phyloP scores from a whole-genome alignment of 192 early-diverging fungal species.

The Cetraspora pellucida region DNA sequence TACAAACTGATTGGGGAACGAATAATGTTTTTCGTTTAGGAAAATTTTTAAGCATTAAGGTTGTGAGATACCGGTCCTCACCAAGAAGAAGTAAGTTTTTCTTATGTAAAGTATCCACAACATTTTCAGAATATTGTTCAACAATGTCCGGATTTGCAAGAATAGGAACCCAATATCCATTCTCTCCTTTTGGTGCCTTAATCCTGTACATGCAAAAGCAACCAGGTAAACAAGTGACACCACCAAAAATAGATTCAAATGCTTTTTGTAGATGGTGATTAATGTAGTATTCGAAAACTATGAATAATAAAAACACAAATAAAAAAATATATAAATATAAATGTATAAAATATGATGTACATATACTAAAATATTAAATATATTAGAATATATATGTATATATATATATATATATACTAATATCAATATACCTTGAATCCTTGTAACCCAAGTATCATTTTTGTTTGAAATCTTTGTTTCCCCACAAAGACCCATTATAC shows the following conservation, averaged over 20 bases:
- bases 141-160: conserved; percentile 83
- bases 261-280: conserved; percentile 82
- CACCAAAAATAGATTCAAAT: conserved; percentile 85
- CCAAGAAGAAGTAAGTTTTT: conserved; percentile 93
- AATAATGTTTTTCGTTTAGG: conserved; percentile 95
- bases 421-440: conserved; percentile 63
- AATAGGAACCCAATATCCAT: conserved; percentile 85
- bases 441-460: conserved; percentile 72
- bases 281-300: conserved; percentile 87
- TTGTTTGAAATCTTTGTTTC: conserved; percentile 86
- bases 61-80: conserved; percentile 93
- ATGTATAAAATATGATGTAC: background rate
- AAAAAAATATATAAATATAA: conserved; percentile 11
- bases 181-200: conserved; percentile 76
- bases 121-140: conserved; percentile 83
- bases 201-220: conserved; percentile 89
- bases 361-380: too few species aligned
- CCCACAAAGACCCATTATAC: conserved; percentile 76
- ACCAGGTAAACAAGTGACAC: conserved; percentile 81
- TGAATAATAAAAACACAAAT: conserved; percentile 1
- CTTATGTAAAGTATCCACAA: conserved; percentile 87
- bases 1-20: conserved; percentile 88
- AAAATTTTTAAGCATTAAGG: conserved; percentile 93
- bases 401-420: background rate
- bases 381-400: background rate